Evolutionary conservation across 805 yeast species (phyloP).

Genomic region (Kodamaea kaohsiungensis): DNA sequence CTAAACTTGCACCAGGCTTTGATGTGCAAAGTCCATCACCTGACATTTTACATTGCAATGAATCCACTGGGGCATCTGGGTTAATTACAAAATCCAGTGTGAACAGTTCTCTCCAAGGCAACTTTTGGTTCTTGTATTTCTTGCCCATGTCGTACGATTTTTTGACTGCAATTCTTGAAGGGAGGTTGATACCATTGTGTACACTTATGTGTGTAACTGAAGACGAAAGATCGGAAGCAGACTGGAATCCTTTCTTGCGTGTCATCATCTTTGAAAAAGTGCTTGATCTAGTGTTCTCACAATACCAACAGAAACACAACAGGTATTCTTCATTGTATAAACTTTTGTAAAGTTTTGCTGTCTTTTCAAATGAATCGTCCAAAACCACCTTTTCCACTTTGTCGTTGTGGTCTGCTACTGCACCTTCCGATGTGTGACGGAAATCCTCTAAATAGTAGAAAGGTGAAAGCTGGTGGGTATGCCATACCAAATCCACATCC

Average conservation of each 20-base stretch:
- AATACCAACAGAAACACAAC: constrained; percentile 22
- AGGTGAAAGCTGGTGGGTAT: constrained; percentile 24
- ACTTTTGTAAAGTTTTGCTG: constrained; percentile 17
- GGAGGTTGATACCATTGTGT: constrained; percentile 1
- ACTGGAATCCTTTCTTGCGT: constrained; percentile 16
- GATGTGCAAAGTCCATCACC: constrained; percentile 9
- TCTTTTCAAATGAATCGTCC: constrained; percentile 15
- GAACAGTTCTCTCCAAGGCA: constrained; percentile 6
- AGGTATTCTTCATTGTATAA: constrained; percentile 19
- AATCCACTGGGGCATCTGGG: constrained; percentile 7
- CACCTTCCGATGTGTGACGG: constrained; percentile 15
- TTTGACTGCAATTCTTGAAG: not conserved
- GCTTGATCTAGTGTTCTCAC: constrained; percentile 1
- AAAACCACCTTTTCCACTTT: constrained; percentile 22
- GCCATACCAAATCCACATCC: constrained; percentile 30
- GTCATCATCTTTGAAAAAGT: not conserved
- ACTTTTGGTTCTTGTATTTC: not conserved
- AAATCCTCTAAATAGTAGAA: constrained; percentile 17
- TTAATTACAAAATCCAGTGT: constrained; percentile 8
- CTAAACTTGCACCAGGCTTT: not conserved
- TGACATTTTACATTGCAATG: constrained; percentile 3
- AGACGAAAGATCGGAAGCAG: constrained; percentile 16
- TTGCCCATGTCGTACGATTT: not conserved
- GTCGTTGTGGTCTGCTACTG: constrained; percentile 23
- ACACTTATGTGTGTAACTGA: constrained; percentile 6